Base-by-base conservation (phyloP, 2,329 filamentous ascomycete species). In the Fusarium domesticum region DNA sequence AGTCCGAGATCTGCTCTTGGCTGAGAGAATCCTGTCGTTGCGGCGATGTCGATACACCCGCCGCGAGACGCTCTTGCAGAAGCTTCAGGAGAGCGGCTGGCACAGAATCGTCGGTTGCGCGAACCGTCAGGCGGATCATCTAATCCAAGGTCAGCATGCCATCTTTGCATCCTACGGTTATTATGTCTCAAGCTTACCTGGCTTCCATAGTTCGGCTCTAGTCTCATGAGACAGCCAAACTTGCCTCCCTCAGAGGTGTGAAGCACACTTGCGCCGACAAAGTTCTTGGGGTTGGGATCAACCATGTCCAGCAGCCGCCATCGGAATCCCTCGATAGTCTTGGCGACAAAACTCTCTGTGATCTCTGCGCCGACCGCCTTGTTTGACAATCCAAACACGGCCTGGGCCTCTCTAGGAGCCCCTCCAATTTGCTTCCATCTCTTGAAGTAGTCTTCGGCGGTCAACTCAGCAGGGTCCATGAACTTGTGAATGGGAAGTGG, bases 391-490 rank as follows among this genome's bases (percentile, higher is more conserved):
- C 84, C 83, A 66, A 98, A 95, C 23, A 97, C 89, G 37, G 80
- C 80, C 65, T 98, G 93, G 0, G 88, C 84, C 67, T 98, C 95
- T 20, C 95, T 81, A 1, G 91, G 85, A 2, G 82, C 81, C 5
- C 87, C 89, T 11, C 93, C 93, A 58, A 98, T 97, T 70, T 98
- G 93, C 75, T 96, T 95, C 93, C 93, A 98, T 39, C 95, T 79
- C 75, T 95, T 96, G 80, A 98, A 98, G 70, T 97, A 98, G 64
- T 98, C 93, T 40, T 98, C 93, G 0, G 85, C 83, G 6, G 81
- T 81, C 31, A 98, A 74, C 44, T 93, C 85, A 0, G 93, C 91
- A 0, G 88, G 82, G 51, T 96, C 91, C 90, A 97, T 96, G 63
- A 96, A 98, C 65, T 96, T 96, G 69, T 97, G 92, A 42, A 92